Evolutionary conservation across 345 rosid genomes (phyloP), one percentile per base, ranked within the genome.

Genomic region (Fremontodendron californicum): DNA sequence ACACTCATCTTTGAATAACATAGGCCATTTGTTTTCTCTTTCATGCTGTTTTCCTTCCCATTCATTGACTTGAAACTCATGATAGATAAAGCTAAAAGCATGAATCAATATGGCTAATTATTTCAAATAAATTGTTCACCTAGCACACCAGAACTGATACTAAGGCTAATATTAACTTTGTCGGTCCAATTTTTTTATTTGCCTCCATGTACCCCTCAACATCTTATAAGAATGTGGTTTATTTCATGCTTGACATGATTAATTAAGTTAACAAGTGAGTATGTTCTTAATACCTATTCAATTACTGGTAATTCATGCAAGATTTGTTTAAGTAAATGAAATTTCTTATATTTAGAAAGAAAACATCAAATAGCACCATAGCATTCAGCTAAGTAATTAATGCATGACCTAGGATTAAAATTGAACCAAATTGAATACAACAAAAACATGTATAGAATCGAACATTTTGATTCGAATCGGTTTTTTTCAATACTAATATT

Each of bases 51-150:
- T 67, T 42, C 3, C 6, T 10, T 65, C 7, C 3, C 35, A 43
- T 68, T 68, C 73, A 68, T 68, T 68, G 54, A 45, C 37, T 68
- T 68, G 31, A 18, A 69, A 58, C 33, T 25, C 23, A 45, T 25
- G n/a, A 45, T 25, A 45, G 27, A 29, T 35, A 64, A 64, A 18
- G 5, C 70, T 37, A 64, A 64, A 64, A 23, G 33, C 48, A 69
- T 15, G 73, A 69, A 45, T 45, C 51, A 45, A 13, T 25, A 6
- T 25, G 37, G 21, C 0, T 68, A 43, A 68, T 68, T 12, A 43
- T 43, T 45, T 68, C 52, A 27, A 43, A 43, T 68, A 12, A 43
- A 68, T 68, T 68, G 73, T 15, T 68, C 19, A 23, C 45, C 70
- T 19, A 65, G 45, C 69, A 18, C 29, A 65, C 37, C 54, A 45